Evolutionary conservation across 805 yeast species (phyloP).

Genomic region (Starmerella roubikii): DNA sequence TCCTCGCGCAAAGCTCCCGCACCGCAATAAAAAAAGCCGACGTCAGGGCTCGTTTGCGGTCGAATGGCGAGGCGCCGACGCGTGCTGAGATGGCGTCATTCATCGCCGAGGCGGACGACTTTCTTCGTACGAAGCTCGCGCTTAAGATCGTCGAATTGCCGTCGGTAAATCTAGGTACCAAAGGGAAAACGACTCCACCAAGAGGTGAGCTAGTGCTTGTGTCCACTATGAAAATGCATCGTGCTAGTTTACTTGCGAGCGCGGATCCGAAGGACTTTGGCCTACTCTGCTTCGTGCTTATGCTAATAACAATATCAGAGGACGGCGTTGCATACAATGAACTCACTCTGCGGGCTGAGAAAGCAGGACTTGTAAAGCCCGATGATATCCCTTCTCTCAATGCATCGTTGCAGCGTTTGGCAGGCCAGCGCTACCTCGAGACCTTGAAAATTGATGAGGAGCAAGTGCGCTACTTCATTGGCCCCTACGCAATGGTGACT

Average conservation of each 20-base stretch:
- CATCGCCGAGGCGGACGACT: constrained; percentile 2
- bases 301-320: constrained; percentile 3
- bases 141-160: constrained; percentile 3
- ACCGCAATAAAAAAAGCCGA: too few relatives aligned
- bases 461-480: constrained; percentile 7
- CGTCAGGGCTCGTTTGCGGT: too few relatives aligned
- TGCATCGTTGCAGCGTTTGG: not conserved
- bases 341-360: too few relatives aligned
- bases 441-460: not conserved
- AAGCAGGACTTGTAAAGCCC: too few relatives aligned
- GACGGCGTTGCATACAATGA: not conserved
- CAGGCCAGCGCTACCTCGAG: not conserved
- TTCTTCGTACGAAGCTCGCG: constrained; percentile 1
- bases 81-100: not conserved
- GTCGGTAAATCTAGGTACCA: not conserved
- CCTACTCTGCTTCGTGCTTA: constrained; percentile 1
- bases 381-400: too few relatives aligned
- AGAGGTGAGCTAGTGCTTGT: constrained; percentile 5
- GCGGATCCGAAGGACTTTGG: constrained; percentile 4
- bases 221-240: not conserved
- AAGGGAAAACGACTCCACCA: not conserved
- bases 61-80: not conserved
- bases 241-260: not conserved
- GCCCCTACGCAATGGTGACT: constrained; percentile 3
- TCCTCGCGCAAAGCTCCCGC: not conserved